Base-by-base conservation (phyloP, 352 stramenopile genomes). In the Globisporangium barbulae region DNA sequence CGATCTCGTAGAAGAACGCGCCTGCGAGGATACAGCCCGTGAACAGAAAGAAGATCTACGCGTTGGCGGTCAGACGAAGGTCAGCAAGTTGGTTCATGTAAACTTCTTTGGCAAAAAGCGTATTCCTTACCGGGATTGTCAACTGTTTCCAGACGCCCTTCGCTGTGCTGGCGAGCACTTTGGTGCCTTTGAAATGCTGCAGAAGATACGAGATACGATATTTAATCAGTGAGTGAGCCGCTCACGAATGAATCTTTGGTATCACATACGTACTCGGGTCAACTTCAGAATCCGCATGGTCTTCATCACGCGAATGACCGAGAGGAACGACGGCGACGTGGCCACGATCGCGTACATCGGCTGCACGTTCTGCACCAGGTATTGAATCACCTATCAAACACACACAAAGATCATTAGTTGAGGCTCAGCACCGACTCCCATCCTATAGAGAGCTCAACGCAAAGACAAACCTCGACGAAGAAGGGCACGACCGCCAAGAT, bases 231-330 rank as follows among this genome's bases (percentile, higher is more conserved):
- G n/a, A 52, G 25, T 7, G 44, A 28, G 44, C 25, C 25, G 25
- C 22, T n/a, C 47, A 9, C 17, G 9, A 39, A 35, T 5, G n/a
- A 48, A 3, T 19, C 4, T 8, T 5, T 17, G 15, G 1, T 4
- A n/a, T 13, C 13, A 21, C 2, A 6, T 0, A 58, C 72, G 35
- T 67, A 90, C 81, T 49, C 77, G 59, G 17, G 78, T 87, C 17
- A 93, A 62, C 48, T 91, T 93, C 19, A 93, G 68, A 28, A 93
- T 88, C 5, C 84, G 85, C 65, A 85, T 78, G 17, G 83, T 90
- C 55, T 91, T 93, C 22, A 89, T 64, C 2, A 90, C 72, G 4
- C 81, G 83, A 9, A 91, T 79, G 15, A 87, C 71, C 0, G 85
- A 89, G 33, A 90, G 39, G 60, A 90, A 79, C 9, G 85, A 90